These are phyloP conservation scores for Camelina hispida DNA, from an alignment of 345 rosid species.

Conservation along the genomic window DNA sequence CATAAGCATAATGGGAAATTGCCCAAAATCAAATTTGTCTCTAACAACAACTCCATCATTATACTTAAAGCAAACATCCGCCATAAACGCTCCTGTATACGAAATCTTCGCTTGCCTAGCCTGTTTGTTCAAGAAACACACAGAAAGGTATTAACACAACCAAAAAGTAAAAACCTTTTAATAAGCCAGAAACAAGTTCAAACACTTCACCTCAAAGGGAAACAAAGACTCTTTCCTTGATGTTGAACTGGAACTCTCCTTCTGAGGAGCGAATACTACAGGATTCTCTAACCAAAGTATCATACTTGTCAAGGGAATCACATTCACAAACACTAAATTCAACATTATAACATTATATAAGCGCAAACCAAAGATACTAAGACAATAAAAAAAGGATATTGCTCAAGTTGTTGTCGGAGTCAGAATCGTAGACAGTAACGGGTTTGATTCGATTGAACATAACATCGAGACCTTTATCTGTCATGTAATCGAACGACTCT, in stretches of 20 bases:
- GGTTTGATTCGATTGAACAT: conserved; percentile 72
- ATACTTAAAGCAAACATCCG: conserved; percentile 64
- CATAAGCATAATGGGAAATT: conserved; percentile 89
- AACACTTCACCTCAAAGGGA: conserved; percentile 71
- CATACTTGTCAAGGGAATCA: conserved; percentile 57
- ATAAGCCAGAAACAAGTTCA: neutral
- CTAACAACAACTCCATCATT: conserved; percentile 51
- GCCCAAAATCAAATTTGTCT: conserved; percentile 73
- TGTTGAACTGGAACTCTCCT: conserved; percentile 52
- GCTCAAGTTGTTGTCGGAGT: conserved; percentile 52
- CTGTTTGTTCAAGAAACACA: conserved; percentile 48
- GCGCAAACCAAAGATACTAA: no score
- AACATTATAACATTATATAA: neutral
- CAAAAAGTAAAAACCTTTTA: neutral
- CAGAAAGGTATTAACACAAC: conserved; percentile 14
- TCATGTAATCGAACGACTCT: conserved; percentile 85
- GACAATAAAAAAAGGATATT: conserved; percentile 63
- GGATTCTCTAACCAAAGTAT: conserved; percentile 73
- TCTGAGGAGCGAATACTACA: conserved; percentile 57
- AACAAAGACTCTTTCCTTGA: conserved; percentile 49
- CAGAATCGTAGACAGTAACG: conserved; percentile 54
- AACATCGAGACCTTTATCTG: conserved; percentile 69
- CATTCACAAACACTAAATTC: conserved; percentile 12
- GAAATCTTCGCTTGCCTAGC: conserved; percentile 89
- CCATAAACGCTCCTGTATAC: conserved; percentile 68